Evolutionary conservation across 768 basidiomycete species (phyloP).

Genomic region (Suillus placidus): DNA sequence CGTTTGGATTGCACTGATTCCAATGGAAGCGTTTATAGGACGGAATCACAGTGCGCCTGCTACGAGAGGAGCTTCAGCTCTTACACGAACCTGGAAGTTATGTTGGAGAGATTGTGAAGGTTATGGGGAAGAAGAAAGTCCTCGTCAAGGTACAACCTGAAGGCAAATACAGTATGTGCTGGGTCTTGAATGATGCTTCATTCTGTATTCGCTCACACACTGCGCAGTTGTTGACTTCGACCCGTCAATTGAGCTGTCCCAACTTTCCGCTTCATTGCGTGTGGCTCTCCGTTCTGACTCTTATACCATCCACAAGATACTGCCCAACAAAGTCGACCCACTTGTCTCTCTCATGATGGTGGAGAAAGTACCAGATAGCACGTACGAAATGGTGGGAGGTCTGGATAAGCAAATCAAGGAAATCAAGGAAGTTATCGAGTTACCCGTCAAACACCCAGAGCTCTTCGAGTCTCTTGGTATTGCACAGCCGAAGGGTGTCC

Average conservation of each 20-base stretch:
- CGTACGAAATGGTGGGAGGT: conserved; percentile 99
- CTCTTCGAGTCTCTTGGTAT: conserved; percentile 96
- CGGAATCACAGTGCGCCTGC: conserved; percentile 65
- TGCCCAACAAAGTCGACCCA: conserved; percentile 98
- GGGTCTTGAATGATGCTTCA: neutral
- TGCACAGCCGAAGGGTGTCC: conserved; percentile 94
- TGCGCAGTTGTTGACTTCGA: conserved; percentile 89
- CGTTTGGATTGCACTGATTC: conserved; percentile 19
- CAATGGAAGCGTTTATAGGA: conserved; percentile 8
- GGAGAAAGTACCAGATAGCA: conserved; percentile 98
- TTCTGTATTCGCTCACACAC: neutral
- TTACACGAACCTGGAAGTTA: conserved; percentile 96
- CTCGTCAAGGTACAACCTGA: conserved; percentile 98
- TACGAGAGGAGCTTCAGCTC: conserved; percentile 90
- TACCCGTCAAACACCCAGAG: conserved; percentile 97
- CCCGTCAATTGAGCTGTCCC: conserved; percentile 75
- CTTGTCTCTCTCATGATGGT: conserved; percentile 99
- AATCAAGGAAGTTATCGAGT: conserved; percentile 98
- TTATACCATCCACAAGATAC: conserved; percentile 94
- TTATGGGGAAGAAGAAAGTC: conserved; percentile 99
- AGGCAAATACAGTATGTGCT: conserved; percentile 92
- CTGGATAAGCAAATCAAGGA: conserved; percentile 98
- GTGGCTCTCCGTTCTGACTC: conserved; percentile 96
- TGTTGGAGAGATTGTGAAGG: conserved; percentile 96
- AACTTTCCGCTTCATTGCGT: conserved; percentile 84